Evolutionary conservation across 768 basidiomycete species (phyloP), one percentile per base, ranked within the genome.

Genomic region (Saitozyma podzolica): DNA sequence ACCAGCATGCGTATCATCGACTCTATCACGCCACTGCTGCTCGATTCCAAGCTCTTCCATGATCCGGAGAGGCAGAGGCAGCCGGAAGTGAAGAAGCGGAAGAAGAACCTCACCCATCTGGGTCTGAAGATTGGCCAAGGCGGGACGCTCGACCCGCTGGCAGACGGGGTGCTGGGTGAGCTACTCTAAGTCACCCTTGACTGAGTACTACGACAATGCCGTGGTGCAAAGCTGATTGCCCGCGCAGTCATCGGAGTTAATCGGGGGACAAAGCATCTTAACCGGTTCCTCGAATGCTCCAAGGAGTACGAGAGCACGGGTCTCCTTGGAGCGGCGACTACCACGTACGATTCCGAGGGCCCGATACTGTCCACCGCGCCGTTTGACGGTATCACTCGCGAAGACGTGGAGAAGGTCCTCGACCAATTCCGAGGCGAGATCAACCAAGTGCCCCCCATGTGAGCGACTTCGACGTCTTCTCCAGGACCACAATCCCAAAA

Each of bases 241-340:
- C n/a, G 6, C 9, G 14, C 45, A 96, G 95, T 97, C 47, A 83
- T 99, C 54, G 96, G 92, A 43, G 83, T 96, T 43, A 89, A 90
- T 11, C 88, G 87, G 75, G 96, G 87, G 10, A 97, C 96, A 6
- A 98, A 97, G 81, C 87, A 86, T 73, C 82, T 98, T 41, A 82
- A 83, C 13, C 84, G 87, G 56, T 94, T 96, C 78, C 82, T 98
- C 53, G 87, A 90, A 72, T 94, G 94, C 75, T 85, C 88, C 19
- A 99, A 98, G 86, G 92, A 95, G 83, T 98, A 98, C 76, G 84
- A 84, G 57, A 89, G 92, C 17, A 95, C 90, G 2, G 93, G 90
- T 68, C 79, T 99, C 9, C 84, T 99, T 5, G 96, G 96, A 8
- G 92, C 90, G 76, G 89, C 95, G 77, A 98, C 96, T 0, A 94